Base-by-base conservation (phyloP, 169 alveolate species). In the Besnoitia besnoiti region DNA sequence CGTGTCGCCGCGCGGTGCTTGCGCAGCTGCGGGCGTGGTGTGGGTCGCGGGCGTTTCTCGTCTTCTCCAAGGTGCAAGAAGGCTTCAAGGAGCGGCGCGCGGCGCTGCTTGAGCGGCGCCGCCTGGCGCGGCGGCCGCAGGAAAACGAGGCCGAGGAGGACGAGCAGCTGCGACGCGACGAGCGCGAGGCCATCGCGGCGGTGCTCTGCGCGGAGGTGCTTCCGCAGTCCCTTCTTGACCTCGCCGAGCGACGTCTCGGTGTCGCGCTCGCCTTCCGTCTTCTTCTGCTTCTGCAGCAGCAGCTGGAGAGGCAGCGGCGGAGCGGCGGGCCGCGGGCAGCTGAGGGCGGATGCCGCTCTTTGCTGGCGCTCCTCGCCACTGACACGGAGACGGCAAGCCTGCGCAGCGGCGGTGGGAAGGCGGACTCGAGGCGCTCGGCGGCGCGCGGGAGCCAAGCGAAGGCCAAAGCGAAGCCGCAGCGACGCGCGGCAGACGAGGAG, bases 61-160 rank as follows among this genome's bases (percentile, higher is more conserved):
- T 67, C 12, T 35, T 67, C 12, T 35, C 39, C 12, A 19, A 42
- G 4, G 10, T 67, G 44, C 47, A 67, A 67, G 80, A 67, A 67
- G 80, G n/a, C 0, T 30, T 33, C 12, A 19, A n/a, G 2, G 46
- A 67, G 80, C 80, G 42, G 3, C 40, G 80, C 46, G 12, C 10
- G 44, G 80, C 44, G 80, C n/a, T 67, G 80, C 62, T 50, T 50
- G 46, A 35, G 80, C 14, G 80, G 80, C 80, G n/a, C 2, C 77
- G 37, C 37, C 37, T n/a, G 12, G n/a, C 21, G 40, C 30, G 12
- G 39, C 7, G 21, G 44, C 10, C 44, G 46, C 39, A 5, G 42
- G 44, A n/a, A 30, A n/a, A 3, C 80, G 39, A 14, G 46, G 46
- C 8, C 80, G 39, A 14, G 46, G 46, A 67, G 39, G 80, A 67